Conservation (phyloP, 2,329 filamentous ascomycete species). For the Stagonosporopsis chrysanthemi region DNA sequence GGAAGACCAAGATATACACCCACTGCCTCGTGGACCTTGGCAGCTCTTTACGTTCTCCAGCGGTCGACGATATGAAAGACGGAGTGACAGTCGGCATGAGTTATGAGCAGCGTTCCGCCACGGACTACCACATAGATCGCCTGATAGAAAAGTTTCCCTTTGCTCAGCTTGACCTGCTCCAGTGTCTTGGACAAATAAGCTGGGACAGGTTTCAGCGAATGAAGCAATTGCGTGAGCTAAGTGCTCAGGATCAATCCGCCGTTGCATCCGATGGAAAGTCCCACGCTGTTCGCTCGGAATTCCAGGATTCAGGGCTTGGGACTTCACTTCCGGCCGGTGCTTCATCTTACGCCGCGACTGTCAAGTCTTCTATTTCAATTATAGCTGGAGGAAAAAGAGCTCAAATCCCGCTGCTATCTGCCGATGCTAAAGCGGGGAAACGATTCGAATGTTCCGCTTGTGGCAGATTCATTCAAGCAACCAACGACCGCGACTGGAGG, state of each 20-base stretch:
- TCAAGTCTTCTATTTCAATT: conserved; percentile 28
- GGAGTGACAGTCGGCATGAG: conserved; percentile 14
- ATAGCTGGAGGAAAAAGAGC: conserved; percentile 20
- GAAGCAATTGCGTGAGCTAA: conserved; percentile 12
- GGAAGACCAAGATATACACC: not conserved
- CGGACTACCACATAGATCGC: conserved; percentile 30
- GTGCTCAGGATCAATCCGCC: not conserved
- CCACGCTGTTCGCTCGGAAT: conserved; percentile 21
- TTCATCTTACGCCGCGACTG: conserved; percentile 27
- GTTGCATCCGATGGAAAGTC: conserved; percentile 8
- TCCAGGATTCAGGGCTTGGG: conserved; percentile 33
- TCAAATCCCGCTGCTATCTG: conserved; percentile 8
- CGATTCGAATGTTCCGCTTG: not conserved
- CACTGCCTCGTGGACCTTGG: not conserved
- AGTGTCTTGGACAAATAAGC: conserved; percentile 27
- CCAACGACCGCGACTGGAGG: not conserved
- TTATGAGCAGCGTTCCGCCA: conserved; percentile 17
- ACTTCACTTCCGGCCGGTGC: conserved; percentile 22
- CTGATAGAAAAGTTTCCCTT: conserved; percentile 27
- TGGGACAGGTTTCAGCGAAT: conserved; percentile 32
- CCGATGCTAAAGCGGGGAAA: not conserved
- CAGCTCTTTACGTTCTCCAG: not conserved
- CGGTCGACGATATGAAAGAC: not conserved
- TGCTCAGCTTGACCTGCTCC: conserved; percentile 11
- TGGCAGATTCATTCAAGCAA: not conserved